phyloP scores from a whole-genome alignment of 163 green algal species.

The Coccomyxa subellipsoidea region DNA sequence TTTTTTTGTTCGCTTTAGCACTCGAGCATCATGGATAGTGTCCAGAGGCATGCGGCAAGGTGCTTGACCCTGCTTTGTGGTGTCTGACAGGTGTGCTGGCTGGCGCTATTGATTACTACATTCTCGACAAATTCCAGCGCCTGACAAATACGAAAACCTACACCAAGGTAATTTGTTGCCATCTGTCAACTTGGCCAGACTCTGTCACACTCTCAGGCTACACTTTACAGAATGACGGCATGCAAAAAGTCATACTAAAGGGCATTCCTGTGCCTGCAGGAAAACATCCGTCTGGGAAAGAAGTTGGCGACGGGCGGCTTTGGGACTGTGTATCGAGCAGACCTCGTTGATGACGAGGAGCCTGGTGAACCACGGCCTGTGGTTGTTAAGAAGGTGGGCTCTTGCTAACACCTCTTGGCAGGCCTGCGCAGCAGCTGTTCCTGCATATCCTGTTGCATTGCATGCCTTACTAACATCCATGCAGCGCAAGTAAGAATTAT shows the following conservation, averaged over 20 bases:
- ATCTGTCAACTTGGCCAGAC: neutral
- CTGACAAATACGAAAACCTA: constrained; percentile 35
- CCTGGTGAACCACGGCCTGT: constrained; percentile 34
- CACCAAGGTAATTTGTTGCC: constrained; percentile 51
- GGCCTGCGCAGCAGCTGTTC: neutral
- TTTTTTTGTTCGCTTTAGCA: too few relatives aligned
- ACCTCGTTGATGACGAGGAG: constrained; percentile 41
- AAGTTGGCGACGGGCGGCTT: constrained; percentile 83
- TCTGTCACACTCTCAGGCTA: neutral
- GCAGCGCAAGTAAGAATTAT: too few relatives aligned
- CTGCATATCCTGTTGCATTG: too few relatives aligned
- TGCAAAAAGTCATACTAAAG: too few relatives aligned
- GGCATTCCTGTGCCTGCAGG: constrained; percentile 38
- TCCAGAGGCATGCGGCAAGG: neutral
- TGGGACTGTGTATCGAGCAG: constrained; percentile 77
- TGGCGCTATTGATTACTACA: constrained; percentile 78
- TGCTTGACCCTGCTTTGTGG: neutral
- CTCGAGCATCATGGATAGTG: neutral
- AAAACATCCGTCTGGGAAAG: constrained; percentile 73
- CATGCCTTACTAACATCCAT: too few relatives aligned
- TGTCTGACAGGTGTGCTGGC: constrained; percentile 61
- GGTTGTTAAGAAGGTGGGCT: constrained; percentile 78
- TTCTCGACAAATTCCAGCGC: constrained; percentile 56
- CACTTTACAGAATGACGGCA: too few relatives aligned
- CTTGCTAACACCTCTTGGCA: neutral